Evolutionary conservation across 805 yeast genomes (phyloP).

Genomic region (Wickerhamiella occidentalis): DNA sequence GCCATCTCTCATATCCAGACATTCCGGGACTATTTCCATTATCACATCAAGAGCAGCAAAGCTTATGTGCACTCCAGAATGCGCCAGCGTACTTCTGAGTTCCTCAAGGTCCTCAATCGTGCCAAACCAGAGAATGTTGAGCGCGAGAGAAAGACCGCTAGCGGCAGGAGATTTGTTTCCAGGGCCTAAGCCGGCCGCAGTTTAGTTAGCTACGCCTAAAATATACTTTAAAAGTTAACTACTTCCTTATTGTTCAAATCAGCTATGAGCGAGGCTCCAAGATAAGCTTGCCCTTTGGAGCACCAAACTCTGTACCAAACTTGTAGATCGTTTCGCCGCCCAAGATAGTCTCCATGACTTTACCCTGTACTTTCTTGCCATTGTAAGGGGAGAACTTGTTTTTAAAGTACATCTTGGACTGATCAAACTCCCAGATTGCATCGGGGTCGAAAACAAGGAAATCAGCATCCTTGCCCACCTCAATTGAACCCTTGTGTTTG

Average conservation of each 20-base stretch:
- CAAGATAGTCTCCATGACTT: conserved; percentile 65
- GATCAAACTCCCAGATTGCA: conserved; percentile 34
- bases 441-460: conserved; percentile 67
- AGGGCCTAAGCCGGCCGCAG: not conserved
- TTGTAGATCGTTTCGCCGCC: conserved; percentile 56
- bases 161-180: conserved; percentile 47
- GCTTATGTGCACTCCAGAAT: conserved; percentile 97
- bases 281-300: conserved; percentile 14
- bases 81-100: conserved; percentile 91
- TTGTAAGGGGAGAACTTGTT: conserved; percentile 83
- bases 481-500: conserved; percentile 60
- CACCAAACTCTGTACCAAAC: conserved; percentile 15
- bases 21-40: conserved; percentile 95
- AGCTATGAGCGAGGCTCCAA: conserved; percentile 14
- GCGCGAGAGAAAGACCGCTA: conserved; percentile 62
- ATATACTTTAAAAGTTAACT: not conserved
- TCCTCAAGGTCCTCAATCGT: conserved; percentile 87
- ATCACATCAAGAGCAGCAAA: conserved; percentile 95
- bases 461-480: conserved; percentile 77
- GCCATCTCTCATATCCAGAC: conserved; percentile 84
- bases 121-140: conserved; percentile 90
- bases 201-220: too few relatives aligned
- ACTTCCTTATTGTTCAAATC: too few relatives aligned
- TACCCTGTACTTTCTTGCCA: conserved; percentile 55
- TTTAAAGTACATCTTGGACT: conserved; percentile 42